Percentiles rank a stretch among this genome's conserved stretches.
Conservation (phyloP, 2,329 filamentous ascomycete species). For the Sarocladiaceae sp. region DNA sequence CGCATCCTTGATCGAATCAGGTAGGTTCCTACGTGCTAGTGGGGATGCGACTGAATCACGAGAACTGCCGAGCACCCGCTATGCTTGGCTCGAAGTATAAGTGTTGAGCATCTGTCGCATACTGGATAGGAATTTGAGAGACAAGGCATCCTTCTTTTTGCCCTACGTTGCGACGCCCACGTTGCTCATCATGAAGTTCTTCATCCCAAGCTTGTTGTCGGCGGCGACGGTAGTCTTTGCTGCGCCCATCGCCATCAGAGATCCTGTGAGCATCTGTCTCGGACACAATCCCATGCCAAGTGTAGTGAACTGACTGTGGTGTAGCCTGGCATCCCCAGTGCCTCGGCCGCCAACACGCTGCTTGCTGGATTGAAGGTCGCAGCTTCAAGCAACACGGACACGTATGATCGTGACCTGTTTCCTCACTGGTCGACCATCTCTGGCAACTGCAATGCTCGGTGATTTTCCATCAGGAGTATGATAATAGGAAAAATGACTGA, state of each 20-base stretch:
- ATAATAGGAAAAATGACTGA: background rate
- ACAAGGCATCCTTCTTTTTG: too few relatives aligned
- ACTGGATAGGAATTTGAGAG: too few relatives aligned
- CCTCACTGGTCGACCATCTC: conserved; percentile 62
- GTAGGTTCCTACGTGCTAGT: background rate
- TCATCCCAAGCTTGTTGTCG: conserved; percentile 19
- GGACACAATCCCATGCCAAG: background rate
- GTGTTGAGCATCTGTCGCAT: too few relatives aligned
- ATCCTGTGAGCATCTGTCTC: background rate
- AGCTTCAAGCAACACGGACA: conserved; percentile 43
- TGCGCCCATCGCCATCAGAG: conserved; percentile 3
- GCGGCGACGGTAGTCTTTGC: conserved; percentile 21
- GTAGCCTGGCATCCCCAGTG: conserved; percentile 56
- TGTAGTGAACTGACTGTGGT: background rate
- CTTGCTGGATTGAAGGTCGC: conserved; percentile 54
- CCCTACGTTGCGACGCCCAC: too few relatives aligned
- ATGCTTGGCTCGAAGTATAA: too few relatives aligned
- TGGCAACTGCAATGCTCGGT: conserved; percentile 64
- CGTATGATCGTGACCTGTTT: conserved; percentile 63
- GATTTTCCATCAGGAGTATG: conserved; percentile 12
- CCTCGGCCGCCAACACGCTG: conserved; percentile 47
- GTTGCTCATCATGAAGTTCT: conserved; percentile 23
- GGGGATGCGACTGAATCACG: background rate
- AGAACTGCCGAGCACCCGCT: background rate
- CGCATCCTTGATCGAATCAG: background rate